Evolutionary conservation across 495 filamentous ascomycete genomes (phyloP), one percentile per base, ranked within the genome.

Genomic region (Lineolata rhizophorae): DNA sequence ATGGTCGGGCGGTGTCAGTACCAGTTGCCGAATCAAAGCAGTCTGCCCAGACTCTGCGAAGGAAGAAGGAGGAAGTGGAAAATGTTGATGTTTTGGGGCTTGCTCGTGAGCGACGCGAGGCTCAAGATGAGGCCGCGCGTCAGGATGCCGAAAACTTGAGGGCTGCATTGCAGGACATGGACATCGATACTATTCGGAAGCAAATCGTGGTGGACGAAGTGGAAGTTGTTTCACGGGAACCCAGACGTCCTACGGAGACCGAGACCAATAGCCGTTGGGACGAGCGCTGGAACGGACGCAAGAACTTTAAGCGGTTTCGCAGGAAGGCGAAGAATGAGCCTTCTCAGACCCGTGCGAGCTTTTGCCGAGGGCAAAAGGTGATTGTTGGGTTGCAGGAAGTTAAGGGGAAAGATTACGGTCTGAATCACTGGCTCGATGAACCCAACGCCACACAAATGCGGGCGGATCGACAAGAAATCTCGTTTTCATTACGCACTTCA

Each of bases 281-380:
- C 43, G 72, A 81, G 2, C 58, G 61, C 21, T 97, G 90, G 90
- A 92, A 94, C 46, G 87, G 90, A 0, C 67, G 85, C 4, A 90
- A 82, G 54, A 95, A 97, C 42, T 97, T 94, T 59, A 97, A 97
- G 52, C 73, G 67, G 40, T 97, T 97, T 41, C 64, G 69, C 3
- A 65, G 69, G 35, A 64, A 67, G 29, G 70, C 65, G 2, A 68
- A 62, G 21, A 10, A 32, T n/a, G 30, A 5, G 9, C 30, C 30
- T n/a, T n/a, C n/a, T n/a, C n/a, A n/a, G n/a, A n/a, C n/a, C n/a
- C n/a, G n/a, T n/a, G n/a, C n/a, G n/a, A n/a, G n/a, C n/a, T n/a
- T 9, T 6, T 30, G 14, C 28, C 9, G 44, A 29, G 56, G 40
- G 40, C 63, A 38, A 39, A 60, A 58, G 15, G 68, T 85, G 17